Evolutionary conservation across 441 rosid genomes (phyloP), one percentile per base, ranked within the genome.

Genomic region (Populus tomentosa): DNA sequence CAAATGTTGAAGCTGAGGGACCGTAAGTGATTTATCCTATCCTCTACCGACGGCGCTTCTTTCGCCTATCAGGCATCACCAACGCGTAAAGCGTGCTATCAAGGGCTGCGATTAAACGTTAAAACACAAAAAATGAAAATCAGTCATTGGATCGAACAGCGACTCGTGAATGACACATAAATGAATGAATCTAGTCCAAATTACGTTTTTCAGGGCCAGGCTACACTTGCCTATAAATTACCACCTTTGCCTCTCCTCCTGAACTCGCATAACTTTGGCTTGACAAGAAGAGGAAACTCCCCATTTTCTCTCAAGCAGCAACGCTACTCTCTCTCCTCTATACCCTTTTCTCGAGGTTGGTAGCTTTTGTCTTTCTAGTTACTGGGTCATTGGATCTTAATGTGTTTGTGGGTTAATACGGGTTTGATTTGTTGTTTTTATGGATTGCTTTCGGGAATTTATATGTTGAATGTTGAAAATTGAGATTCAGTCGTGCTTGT

Each of bases 121-220:
- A 38, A 38, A 8, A 8, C 42, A 38, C 36, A 33, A 33, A 36
- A 36, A 36, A 36, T 36, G 40, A 36, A 36, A 38, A 38, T 38
- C 42, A 38, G 42, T 11, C 42, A 38, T 9, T 38, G 42, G 11
- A 38, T 38, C 42, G 10, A 38, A 38, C 42, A 38, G 42, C 42
- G 42, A 38, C 42, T 38, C 11, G 2, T 11, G 2, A 67, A 30
- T 20, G 7, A 11, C 56, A 46, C 56, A 46, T 13, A 14, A 3
- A 13, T n/a, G 67, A 71, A 80, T 77, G 83, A 73, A 77, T 69
- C 71, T 77, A 30, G 69, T 53, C 75, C 18, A 4, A 3, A 26
- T 77, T 30, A 14, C 36, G 68, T 13, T 4, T 18, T 14, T 3
- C 14, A 24, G 73, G 18, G 61, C 28, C 6, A 4, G 13, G 30